Base-by-base conservation (phyloP, 2,329 filamentous ascomycete genomes). In the Spiromastix sp. region DNA sequence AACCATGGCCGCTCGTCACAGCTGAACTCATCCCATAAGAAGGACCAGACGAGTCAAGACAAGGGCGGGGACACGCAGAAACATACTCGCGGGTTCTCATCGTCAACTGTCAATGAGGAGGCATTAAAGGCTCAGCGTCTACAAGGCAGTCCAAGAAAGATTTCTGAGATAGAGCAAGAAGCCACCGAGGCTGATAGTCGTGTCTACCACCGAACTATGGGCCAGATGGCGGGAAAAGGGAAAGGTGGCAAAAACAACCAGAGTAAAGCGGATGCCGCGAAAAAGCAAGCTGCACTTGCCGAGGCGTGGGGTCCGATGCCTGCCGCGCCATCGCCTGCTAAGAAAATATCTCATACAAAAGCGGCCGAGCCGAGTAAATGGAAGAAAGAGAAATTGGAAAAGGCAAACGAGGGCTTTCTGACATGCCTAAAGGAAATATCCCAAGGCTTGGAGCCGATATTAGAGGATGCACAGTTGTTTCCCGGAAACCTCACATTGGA, bases 401-500 rank as follows among this genome's bases (percentile, higher is more conserved):
- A 43, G 32, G 21, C 19, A 27, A 15, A 33, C 18, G 27, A 43
- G 34, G 28, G 39, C 31, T 22, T 40, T 10, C 29, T 35, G 12
- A 30, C 36, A 5, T 19, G 43, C 12, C 39, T 51, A 9, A 44
- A 46, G 13, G 42, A 47, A 5, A 38, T 64, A 2, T 54, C 56
- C 38, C 28, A 41, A 15, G 40, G 43, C 2, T 36, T 65, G 6
- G 32, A 47, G 13, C 54, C 50, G 4, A 37, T 49, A 2, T 48
- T 66, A n/a, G 48, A 56, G 34, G 49, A 46, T 5, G 53, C 51
- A 9, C 49, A 51, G 38, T 49, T 42, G 15, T 63, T 60, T 30
- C 52, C 51, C 3, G 61, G 60, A 3, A 32, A 39, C 2, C 17
- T 64, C 6, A 47, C 40, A 4, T 42, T 66, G 36, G 57, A 62